A percentile compares a stretch with the other conserved stretches of the same genome.
Conservation (phyloP, 305 asterid genomes). For the Euphrasia arctica region DNA sequence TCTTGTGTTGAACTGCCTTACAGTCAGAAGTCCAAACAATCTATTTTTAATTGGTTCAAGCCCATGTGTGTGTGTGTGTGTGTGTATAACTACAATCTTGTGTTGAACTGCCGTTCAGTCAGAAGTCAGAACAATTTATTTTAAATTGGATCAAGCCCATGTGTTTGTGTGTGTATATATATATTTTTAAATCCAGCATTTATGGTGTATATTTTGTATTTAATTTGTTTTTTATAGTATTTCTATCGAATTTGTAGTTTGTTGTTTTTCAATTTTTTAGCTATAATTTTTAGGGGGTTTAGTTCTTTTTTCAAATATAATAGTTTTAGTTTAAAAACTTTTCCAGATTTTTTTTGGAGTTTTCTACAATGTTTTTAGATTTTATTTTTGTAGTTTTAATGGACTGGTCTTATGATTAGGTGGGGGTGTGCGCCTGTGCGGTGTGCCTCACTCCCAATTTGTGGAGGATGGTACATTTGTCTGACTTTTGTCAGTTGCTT, state of each 20-base stretch:
- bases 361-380: no score
- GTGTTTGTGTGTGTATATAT: no score
- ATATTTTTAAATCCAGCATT: neutral
- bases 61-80: no score
- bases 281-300: neutral
- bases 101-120: neutral
- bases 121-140: neutral
- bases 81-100: neutral
- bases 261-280: neutral
- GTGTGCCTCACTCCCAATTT: conserved; percentile 2
- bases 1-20: no score
- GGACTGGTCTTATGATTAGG: no score
- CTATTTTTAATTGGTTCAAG: no score
- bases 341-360: no score
- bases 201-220: neutral
- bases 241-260: neutral
- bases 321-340: no score
- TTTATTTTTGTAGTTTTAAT: no score
- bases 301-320: neutral
- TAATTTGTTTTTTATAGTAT: neutral
- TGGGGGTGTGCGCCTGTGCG: no score
- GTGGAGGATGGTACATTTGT: conserved; percentile 13
- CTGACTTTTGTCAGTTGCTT: conserved; percentile 17
- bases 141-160: neutral
- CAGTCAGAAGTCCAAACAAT: no score